These are phyloP conservation scores for Lactarius sp. DNA, from an alignment of 768 basidiomycete species.

Conservation along the genomic window DNA sequence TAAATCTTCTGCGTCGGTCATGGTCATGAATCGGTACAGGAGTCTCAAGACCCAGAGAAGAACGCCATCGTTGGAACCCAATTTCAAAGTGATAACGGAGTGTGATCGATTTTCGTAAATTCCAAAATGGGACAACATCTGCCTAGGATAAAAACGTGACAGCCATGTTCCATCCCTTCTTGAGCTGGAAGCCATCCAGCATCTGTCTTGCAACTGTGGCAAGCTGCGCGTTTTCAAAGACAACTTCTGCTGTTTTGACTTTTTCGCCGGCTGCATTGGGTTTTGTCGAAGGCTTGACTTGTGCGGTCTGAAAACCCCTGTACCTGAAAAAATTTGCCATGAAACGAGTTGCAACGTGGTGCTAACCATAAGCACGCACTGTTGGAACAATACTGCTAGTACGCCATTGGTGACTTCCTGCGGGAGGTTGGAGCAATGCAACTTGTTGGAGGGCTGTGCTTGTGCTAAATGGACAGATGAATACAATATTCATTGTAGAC, in stretches of 20 bases:
- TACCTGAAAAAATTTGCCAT: constrained; percentile 47
- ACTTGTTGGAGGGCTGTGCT: constrained; percentile 37
- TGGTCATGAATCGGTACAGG: background rate
- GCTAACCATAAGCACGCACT: constrained; percentile 50
- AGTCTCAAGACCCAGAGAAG: background rate
- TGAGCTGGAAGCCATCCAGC: constrained; percentile 79
- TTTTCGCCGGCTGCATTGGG: constrained; percentile 59
- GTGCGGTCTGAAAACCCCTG: constrained; percentile 71
- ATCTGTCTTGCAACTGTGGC: constrained; percentile 77
- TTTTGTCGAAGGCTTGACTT: constrained; percentile 64
- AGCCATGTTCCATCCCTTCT: constrained; percentile 80
- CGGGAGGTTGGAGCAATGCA: constrained; percentile 83
- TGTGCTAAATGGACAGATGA: constrained; percentile 40
- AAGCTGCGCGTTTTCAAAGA: constrained; percentile 70
- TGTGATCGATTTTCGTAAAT: constrained; percentile 4
- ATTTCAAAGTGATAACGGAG: background rate
- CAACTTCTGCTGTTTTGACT: constrained; percentile 76
- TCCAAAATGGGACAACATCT: constrained; percentile 15
- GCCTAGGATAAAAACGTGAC: constrained; percentile 57
- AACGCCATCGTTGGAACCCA: background rate
- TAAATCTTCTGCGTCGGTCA: background rate
- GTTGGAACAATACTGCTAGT: constrained; percentile 83
- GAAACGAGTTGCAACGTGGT: background rate
- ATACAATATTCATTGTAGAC: constrained; percentile 17
- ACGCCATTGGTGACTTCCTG: constrained; percentile 87